These are phyloP conservation scores for Pythium apleroticum DNA, from an alignment of 352 stramenopile species.

Conservation along the genomic window DNA sequence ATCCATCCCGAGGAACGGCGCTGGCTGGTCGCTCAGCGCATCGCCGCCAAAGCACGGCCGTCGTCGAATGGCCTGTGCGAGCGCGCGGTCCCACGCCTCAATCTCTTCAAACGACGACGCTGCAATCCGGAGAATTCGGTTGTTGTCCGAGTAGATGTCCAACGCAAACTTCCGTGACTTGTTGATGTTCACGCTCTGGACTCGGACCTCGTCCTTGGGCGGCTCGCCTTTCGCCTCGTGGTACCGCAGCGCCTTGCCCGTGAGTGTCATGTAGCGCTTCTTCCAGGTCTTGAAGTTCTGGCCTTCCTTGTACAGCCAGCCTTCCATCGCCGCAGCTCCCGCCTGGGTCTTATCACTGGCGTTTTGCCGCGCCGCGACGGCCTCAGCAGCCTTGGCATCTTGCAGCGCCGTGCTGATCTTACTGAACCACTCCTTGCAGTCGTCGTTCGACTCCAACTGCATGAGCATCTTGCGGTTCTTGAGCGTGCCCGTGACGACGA, in stretches of 20 bases:
- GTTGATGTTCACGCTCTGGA: conserved; percentile 79
- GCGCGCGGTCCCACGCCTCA: conserved; percentile 68
- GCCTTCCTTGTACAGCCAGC: conserved; percentile 81
- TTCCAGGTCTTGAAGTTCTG: conserved; percentile 91
- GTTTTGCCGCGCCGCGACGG: neutral
- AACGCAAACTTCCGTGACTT: conserved; percentile 59
- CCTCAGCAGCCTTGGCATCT: conserved; percentile 11
- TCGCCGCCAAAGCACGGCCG: conserved; percentile 59
- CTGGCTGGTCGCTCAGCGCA: conserved; percentile 50
- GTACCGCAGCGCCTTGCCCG: conserved; percentile 64
- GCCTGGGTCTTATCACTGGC: conserved; percentile 8
- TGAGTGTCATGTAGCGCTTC: conserved; percentile 74
- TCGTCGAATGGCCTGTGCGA: conserved; percentile 49
- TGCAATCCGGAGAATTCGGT: conserved; percentile 72
- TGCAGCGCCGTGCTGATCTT: conserved; percentile 50
- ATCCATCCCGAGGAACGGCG: conserved; percentile 62
- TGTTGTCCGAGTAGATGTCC: conserved; percentile 81
- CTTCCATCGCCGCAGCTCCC: conserved; percentile 42
- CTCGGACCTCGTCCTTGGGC: conserved; percentile 57
- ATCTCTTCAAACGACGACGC: conserved; percentile 71
- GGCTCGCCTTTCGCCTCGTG: conserved; percentile 48
- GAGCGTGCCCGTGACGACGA: conserved; percentile 59
- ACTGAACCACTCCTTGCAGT: conserved; percentile 58
- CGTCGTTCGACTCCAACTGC: conserved; percentile 64
- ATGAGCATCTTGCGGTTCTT: conserved; percentile 77